Evolutionary conservation across 768 basidiomycete genomes (phyloP), one percentile per base, ranked within the genome.

Genomic region (Suillus plorans): DNA sequence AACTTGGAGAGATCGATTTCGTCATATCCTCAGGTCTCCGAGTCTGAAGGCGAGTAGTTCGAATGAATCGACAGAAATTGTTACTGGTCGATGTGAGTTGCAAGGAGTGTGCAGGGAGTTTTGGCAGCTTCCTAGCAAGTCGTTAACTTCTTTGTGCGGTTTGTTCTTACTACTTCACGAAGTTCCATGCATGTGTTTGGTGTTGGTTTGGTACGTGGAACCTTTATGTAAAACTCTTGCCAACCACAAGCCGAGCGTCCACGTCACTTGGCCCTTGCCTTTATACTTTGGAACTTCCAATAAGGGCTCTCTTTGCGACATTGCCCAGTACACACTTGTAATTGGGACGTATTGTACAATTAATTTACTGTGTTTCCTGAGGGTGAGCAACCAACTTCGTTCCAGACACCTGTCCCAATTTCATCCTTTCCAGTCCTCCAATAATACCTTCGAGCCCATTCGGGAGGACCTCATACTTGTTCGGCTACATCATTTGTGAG

Each of bases 221-320:
- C 91, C 67, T 89, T 84, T n/a, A n/a, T n/a, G n/a, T 65, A 97
- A 28, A 28, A 28, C 95, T n/a, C n/a, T n/a, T n/a, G n/a, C n/a
- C n/a, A 20, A 93, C 95, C 16, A 97, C 95, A 61, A 97, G 77
- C 44, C 97, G 78, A 53, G 95, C 75, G 77, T 97, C 95, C 9
- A 94, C 92, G 4, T 89, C 86, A 55, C 84, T 85, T 65, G 87
- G 81, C 3, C 88, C 69, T 87, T 90, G 16, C 88, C 86, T 68
- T 86, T 0, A 31, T 6, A 31, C 5, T 31, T 31, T 86, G 4
- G 82, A 85, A 9, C 84, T 81, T 9, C 92, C 91, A 62, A 92
- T 81, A 62, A 97, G 77, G 73, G 97, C 95, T 68, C 84, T 85
- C 70, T 87, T 80, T 20, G 95, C 92, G 22, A 89, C 84, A 62